phyloP scores from a whole-genome alignment of 179 eudicot species.

The Spinacia oleracea region DNA sequence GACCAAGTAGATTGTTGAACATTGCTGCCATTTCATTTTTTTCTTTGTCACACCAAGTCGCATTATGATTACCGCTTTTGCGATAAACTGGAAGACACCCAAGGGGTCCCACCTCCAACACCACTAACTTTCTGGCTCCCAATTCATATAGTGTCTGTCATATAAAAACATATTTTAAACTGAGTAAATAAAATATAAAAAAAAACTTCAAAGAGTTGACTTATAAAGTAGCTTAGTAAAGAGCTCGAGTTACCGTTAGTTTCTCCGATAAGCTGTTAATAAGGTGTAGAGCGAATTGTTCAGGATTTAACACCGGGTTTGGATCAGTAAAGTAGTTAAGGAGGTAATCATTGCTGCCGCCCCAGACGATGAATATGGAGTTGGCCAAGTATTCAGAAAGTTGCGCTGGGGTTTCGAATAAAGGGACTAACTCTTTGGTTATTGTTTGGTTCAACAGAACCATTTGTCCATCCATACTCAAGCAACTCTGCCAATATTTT shows the following conservation, averaged over 20 bases:
- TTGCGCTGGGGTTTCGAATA: neutral
- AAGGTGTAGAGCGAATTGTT: conserved; percentile 17
- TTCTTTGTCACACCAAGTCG: neutral
- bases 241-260: neutral
- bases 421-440: neutral
- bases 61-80: neutral
- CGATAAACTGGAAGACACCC: conserved; percentile 17
- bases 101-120: conserved; percentile 17
- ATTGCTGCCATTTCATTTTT: neutral
- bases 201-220: no score
- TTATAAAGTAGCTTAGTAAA: neutral
- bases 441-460: neutral
- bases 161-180: no score
- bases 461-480: conserved; percentile 1
- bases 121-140: conserved; percentile 21
- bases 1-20: neutral
- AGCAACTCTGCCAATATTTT: conserved; percentile 4
- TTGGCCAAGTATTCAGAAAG: conserved; percentile 14
- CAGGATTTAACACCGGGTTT: conserved; percentile 3
- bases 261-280: neutral
- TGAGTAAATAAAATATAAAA: neutral
- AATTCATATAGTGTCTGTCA: conserved; percentile 9
- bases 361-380: conserved; percentile 26
- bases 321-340: conserved; percentile 13
- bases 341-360: conserved; percentile 28